phyloP scores from a whole-genome alignment of 1,139 yeast genomes.

The Pichia inconspicua region DNA sequence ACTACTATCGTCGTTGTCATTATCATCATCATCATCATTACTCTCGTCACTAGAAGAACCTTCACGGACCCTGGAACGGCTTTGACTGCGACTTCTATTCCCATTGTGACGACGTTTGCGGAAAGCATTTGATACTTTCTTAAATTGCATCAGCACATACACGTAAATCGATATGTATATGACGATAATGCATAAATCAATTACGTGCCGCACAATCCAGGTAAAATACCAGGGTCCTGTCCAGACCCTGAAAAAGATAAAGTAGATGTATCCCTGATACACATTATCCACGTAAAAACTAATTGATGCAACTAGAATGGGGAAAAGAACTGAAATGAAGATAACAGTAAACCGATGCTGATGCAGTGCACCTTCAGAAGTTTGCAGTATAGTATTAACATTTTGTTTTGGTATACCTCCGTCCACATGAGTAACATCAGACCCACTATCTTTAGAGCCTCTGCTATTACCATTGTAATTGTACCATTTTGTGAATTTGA shows the following conservation, averaged over 20 bases:
- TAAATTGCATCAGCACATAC: conserved; percentile 60
- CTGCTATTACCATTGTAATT: background rate
- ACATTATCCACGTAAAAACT: conserved; percentile 57
- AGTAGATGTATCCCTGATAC: conserved; percentile 57
- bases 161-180: conserved; percentile 68
- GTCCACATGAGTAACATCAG: background rate
- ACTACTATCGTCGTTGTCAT: conserved; percentile 1
- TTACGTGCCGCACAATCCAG: conserved; percentile 76
- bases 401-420: background rate
- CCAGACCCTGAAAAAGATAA: conserved; percentile 73
- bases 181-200: conserved; percentile 53
- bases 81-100: background rate
- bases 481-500: background rate
- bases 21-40: background rate
- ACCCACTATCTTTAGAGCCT: background rate
- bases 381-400: background rate
- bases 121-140: conserved; percentile 29
- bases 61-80: background rate
- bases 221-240: conserved; percentile 71
- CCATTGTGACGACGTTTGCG: conserved; percentile 6
- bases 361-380: conserved; percentile 68
- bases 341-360: conserved; percentile 53
- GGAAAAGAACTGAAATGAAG: conserved; percentile 50
- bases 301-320: conserved; percentile 62
- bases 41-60: background rate